phyloP scores from a whole-genome alignment of 305 asterid species.

The Rubia peregrina region DNA sequence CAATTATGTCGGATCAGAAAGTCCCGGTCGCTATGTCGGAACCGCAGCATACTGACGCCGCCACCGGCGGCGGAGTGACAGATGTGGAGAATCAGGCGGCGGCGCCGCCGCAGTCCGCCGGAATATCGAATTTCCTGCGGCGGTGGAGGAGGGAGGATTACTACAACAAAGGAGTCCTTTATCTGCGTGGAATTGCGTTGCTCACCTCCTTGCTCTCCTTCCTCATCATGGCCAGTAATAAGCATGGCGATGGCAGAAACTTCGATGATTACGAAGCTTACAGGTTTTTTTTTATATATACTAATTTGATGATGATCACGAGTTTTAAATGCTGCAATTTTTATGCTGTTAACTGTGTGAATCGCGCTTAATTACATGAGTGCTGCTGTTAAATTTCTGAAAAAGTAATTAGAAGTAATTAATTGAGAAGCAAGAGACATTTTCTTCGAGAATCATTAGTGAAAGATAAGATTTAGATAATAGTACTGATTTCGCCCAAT shows the following conservation, averaged over 20 bases:
- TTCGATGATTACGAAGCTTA: slow-evolving; percentile 58
- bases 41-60: slow-evolving; percentile 13
- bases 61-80: slow-evolving; percentile 8
- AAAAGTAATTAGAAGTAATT: too few relatives aligned
- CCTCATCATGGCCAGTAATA: slow-evolving; percentile 58
- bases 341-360: too few relatives aligned
- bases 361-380: not conserved
- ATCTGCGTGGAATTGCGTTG: slow-evolving; percentile 33
- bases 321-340: not conserved
- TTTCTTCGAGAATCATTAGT: not conserved
- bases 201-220: slow-evolving; percentile 63
- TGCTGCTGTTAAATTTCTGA: not conserved
- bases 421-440: not conserved
- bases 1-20: slow-evolving; percentile 24
- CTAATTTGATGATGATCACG: not conserved
- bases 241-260: slow-evolving; percentile 57
- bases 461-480: not conserved
- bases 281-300: slow-evolving; percentile 24
- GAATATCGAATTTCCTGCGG: slow-evolving; percentile 30
- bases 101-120: slow-evolving; percentile 18
- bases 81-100: slow-evolving; percentile 43
- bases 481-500: not conserved
- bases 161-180: slow-evolving; percentile 36
- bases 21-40: slow-evolving; percentile 4
- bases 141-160: slow-evolving; percentile 65